These are phyloP conservation scores for Stephanodiscus minutulus DNA, from an alignment of 108 stramenopile genomes.

Conservation along the genomic window DNA sequence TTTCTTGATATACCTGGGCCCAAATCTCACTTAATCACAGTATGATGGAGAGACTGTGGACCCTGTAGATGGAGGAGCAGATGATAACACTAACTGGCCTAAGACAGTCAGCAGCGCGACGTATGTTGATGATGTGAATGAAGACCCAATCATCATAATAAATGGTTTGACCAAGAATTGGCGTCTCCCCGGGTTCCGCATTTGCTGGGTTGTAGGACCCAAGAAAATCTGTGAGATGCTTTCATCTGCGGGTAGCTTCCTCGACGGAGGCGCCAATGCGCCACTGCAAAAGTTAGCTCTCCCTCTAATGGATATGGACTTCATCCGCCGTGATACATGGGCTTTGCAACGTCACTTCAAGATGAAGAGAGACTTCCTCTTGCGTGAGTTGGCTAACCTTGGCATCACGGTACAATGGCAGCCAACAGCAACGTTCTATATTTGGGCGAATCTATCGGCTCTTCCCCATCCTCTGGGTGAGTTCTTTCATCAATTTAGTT, in stretches of 20 bases:
- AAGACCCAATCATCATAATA: constrained; percentile 52
- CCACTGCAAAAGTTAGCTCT: constrained; percentile 49
- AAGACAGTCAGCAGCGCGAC: constrained; percentile 53
- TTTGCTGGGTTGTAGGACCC: constrained; percentile 56
- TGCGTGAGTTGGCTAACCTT: constrained; percentile 27
- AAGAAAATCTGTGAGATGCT: constrained; percentile 51
- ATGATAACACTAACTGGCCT: constrained; percentile 56
- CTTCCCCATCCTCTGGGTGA: constrained; percentile 39
- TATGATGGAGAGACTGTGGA: constrained; percentile 52
- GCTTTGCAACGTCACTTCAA: constrained; percentile 43
- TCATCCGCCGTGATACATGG: constrained; percentile 50
- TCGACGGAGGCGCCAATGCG: constrained; percentile 59
- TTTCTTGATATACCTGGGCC: background rate
- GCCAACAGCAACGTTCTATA: constrained; percentile 52
- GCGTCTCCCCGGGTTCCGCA: constrained; percentile 54
- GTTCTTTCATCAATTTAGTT: background rate
- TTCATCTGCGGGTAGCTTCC: constrained; percentile 46
- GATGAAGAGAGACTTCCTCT: constrained; percentile 43
- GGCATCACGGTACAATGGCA: constrained; percentile 44
- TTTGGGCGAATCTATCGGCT: constrained; percentile 44
- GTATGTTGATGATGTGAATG: constrained; percentile 53
- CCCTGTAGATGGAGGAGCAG: constrained; percentile 50
- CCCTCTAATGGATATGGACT: constrained; percentile 49
- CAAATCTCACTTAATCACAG: background rate
- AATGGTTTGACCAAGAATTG: constrained; percentile 61